These are phyloP conservation scores for Rhizopus delemar DNA, from an alignment of 371 early-diverging fungal species.

Conservation along the genomic window DNA sequence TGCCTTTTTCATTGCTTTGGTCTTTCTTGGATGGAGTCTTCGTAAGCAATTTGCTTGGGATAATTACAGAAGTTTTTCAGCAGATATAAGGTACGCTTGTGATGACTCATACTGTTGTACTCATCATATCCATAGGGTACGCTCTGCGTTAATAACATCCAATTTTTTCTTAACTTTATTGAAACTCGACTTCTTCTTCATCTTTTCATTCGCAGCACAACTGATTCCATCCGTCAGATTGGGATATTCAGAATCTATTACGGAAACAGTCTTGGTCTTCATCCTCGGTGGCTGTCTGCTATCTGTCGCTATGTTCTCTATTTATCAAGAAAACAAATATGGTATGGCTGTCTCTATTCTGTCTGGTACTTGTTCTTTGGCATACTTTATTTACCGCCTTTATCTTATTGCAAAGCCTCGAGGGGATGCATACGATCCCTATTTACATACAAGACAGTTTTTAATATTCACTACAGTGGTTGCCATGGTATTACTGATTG, in stretches of 20 bases:
- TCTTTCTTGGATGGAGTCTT: constrained; percentile 43
- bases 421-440: constrained; percentile 31
- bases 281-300: constrained; percentile 38
- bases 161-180: constrained; percentile 43
- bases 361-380: constrained; percentile 22
- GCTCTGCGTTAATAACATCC: constrained; percentile 40
- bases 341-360: constrained; percentile 30
- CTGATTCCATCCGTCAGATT: constrained; percentile 48
- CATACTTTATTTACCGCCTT: constrained; percentile 43
- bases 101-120: neutral
- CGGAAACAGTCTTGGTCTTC: constrained; percentile 48
- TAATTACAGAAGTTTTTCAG: constrained; percentile 53
- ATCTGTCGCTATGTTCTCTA: constrained; percentile 31
- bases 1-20: constrained; percentile 39
- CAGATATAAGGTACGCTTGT: constrained; percentile 43
- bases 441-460: constrained; percentile 48
- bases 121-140: constrained; percentile 25
- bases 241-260: constrained; percentile 37
- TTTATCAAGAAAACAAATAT: constrained; percentile 46
- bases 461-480: constrained; percentile 47
- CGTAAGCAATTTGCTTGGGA: constrained; percentile 59
- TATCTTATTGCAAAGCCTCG: constrained; percentile 32
- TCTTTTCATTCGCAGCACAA: constrained; percentile 53
- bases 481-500: constrained; percentile 27
- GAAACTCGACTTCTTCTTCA: constrained; percentile 54